These are phyloP conservation scores for Saccharomyces jurei DNA, from an alignment of 805 yeast species.

Conservation along the genomic window DNA sequence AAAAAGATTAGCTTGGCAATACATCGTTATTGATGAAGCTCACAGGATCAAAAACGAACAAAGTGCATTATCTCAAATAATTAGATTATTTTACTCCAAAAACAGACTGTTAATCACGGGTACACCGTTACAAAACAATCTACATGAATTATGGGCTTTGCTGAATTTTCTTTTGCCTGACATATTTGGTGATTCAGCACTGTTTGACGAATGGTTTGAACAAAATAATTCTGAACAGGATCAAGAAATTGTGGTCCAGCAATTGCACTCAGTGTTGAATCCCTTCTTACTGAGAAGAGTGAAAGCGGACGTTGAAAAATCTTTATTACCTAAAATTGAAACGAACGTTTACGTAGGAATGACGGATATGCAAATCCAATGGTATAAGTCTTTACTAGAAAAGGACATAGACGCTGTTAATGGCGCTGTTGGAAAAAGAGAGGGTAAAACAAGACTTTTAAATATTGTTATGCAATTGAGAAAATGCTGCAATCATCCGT, in stretches of 20 bases:
- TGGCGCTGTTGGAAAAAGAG: constrained; percentile 91
- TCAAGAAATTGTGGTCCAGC: constrained; percentile 80
- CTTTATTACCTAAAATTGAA: constrained; percentile 84
- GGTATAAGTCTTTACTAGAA: constrained; percentile 85
- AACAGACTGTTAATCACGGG: constrained; percentile 87
- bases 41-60: constrained; percentile 95
- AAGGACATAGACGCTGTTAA: constrained; percentile 94
- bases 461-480: constrained; percentile 94
- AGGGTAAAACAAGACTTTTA: constrained; percentile 80
- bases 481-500: constrained; percentile 95
- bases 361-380: constrained; percentile 89
- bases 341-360: constrained; percentile 84
- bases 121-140: constrained; percentile 88
- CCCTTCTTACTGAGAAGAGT: constrained; percentile 87
- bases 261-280: constrained; percentile 75
- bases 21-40: constrained; percentile 90
- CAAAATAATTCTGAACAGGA: constrained; percentile 39
- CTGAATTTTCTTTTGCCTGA: constrained; percentile 87
- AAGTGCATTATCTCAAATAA: constrained; percentile 84
- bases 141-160: constrained; percentile 95
- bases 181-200: constrained; percentile 84
- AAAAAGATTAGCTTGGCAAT: constrained; percentile 85
- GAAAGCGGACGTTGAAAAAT: constrained; percentile 87
- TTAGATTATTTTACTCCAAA: constrained; percentile 76
- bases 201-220: constrained; percentile 85